Evolutionary conservation across 2,329 filamentous ascomycete genomes (phyloP).

Genomic region (Pyrenochaeta sp.): DNA sequence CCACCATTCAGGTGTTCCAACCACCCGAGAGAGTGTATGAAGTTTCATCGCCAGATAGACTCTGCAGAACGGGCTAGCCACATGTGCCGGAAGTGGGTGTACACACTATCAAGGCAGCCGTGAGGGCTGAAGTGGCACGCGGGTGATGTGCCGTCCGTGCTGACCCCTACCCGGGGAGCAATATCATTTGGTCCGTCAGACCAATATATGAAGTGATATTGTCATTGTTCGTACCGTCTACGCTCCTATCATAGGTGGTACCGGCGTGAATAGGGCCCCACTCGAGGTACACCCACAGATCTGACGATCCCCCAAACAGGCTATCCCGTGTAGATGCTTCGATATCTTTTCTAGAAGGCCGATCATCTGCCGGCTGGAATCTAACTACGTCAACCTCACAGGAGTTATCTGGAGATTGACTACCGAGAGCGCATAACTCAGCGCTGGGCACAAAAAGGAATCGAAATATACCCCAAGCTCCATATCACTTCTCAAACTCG

Average conservation of each 20-base stretch:
- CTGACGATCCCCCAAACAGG: too few species aligned
- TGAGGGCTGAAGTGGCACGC: constrained; percentile 27
- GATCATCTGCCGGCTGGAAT: background rate
- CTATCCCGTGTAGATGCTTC: too few species aligned
- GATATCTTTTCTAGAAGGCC: too few species aligned
- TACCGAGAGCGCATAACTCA: background rate
- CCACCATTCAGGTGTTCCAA: constrained; percentile 29
- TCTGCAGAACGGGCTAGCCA: constrained; percentile 20
- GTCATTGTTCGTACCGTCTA: background rate
- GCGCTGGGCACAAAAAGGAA: background rate
- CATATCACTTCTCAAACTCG: background rate
- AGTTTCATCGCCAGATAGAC: constrained; percentile 26
- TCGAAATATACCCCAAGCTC: background rate
- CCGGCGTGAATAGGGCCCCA: background rate
- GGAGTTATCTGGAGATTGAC: background rate
- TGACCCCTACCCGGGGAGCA: constrained; percentile 23
- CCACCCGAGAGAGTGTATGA: constrained; percentile 17
- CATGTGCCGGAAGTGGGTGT: constrained; percentile 26
- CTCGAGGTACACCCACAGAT: background rate
- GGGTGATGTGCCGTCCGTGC: constrained; percentile 34
- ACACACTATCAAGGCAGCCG: constrained; percentile 18
- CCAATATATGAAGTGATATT: constrained; percentile 33
- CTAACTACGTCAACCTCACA: background rate
- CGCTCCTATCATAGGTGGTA: background rate
- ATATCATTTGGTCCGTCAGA: constrained; percentile 24